phyloP scores from a whole-genome alignment of 495 filamentous ascomycete species.

The Aspergillus sclerotiicarbonarius region DNA sequence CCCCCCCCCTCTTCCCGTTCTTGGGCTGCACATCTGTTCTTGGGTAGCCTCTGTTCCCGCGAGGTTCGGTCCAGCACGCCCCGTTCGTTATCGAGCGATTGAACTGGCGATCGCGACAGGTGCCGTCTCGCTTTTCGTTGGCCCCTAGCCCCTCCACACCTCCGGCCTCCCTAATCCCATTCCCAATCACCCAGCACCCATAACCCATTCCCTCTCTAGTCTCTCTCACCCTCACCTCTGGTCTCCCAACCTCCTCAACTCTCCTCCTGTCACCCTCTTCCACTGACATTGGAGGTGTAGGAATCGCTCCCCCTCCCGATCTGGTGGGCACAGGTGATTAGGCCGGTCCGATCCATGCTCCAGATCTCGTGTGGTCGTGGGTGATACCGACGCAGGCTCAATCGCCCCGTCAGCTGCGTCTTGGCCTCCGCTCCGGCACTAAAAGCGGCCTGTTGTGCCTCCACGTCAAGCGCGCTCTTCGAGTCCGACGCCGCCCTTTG shows the following conservation, averaged over 20 bases:
- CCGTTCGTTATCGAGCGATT: slow-evolving; percentile 21
- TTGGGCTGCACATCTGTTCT: neutral
- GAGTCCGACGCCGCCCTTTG: slow-evolving; percentile 24
- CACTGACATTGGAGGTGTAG: slow-evolving; percentile 16
- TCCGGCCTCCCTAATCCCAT: slow-evolving; percentile 21
- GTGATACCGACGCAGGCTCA: slow-evolving; percentile 26
- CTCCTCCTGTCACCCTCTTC: slow-evolving; percentile 9
- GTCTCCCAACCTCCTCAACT: slow-evolving; percentile 11
- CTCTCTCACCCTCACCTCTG: neutral
- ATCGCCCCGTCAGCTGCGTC: slow-evolving; percentile 33
- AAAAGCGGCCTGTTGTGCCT: slow-evolving; percentile 41
- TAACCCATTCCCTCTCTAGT: slow-evolving; percentile 9
- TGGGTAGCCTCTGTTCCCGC: slow-evolving; percentile 6
- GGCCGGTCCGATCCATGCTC: slow-evolving; percentile 35
- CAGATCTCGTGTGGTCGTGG: slow-evolving; percentile 28
- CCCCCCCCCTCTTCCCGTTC: slow-evolving; percentile 6
- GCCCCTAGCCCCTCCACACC: slow-evolving; percentile 39
- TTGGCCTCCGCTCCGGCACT: slow-evolving; percentile 44
- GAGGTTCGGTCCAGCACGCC: slow-evolving; percentile 3
- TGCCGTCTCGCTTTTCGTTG: slow-evolving; percentile 17
- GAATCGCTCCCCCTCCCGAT: slow-evolving; percentile 10
- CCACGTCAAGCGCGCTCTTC: slow-evolving; percentile 38
- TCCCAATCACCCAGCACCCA: neutral
- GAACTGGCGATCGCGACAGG: slow-evolving; percentile 33
- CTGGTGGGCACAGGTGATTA: slow-evolving; percentile 31